Evolutionary conservation across 345 rosid species (phyloP), one percentile per base, ranked within the genome.

Genomic region (Hirschfeldia incana): DNA sequence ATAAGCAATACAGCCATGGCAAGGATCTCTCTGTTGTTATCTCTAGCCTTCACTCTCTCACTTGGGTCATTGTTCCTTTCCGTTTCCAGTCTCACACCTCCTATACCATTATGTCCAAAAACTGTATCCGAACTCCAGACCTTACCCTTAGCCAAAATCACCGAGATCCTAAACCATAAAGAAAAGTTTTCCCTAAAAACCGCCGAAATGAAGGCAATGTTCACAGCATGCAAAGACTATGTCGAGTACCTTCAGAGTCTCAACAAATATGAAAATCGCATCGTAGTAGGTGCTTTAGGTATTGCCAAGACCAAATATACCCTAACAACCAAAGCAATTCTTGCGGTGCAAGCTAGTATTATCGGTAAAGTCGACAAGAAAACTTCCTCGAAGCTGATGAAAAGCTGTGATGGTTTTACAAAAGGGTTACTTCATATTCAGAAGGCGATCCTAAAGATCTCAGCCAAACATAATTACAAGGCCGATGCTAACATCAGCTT

Each of bases 381-480:
- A 76, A 44, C 28, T 39, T 68, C 74, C 28, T 42, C 17, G 0
- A 68, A 44, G 79, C 74, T 76, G 30, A 44, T 1, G 36, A 59
- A 44, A 68, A 76, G 34, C 51, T 59, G n/a, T 44, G 34, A 4
- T 76, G 74, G 58, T 68, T 76, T 76, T 12, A 30, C 49, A 30
- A 76, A 68, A 68, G 49, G 28, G 28, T 32, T 76, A 60, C 61
- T 68, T 8, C n/a, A 5, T n/a, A 44, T 76, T 44, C 72, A 76
- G 60, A 27, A 59, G 27, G 51, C 27, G 0, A 68, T 76, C 13
- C 10, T 68, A 29, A 30, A 36, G 7, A 76, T 76, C 60, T 59
- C 79, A 59, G 67, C 79, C 79, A 76, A 68, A 42, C 79, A 68
- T 76, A 6, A 68, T 30, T 76, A 4, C 74, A 68, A 76, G n/a